These are phyloP conservation scores for Taphrina flavorubra DNA, from an alignment of 1,139 yeast species.

Conservation along the genomic window DNA sequence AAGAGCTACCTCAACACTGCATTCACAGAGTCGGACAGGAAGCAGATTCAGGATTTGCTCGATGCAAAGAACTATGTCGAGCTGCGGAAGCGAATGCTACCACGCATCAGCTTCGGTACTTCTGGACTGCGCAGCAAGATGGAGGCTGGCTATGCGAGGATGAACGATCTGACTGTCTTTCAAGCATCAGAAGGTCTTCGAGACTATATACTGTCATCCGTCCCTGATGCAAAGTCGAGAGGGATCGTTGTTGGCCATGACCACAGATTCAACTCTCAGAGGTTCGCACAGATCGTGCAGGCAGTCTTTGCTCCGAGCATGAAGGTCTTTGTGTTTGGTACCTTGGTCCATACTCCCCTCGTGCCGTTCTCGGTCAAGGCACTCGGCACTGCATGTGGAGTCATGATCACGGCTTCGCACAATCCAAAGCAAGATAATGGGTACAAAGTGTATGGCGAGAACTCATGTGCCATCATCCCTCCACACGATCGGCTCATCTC, in stretches of 20 bases:
- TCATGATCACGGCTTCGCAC: conserved; percentile 96
- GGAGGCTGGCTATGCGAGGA: conserved; percentile 88
- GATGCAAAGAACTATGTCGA: conserved; percentile 55
- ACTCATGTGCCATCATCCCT: conserved; percentile 95
- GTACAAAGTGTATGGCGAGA: conserved; percentile 84
- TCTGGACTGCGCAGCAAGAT: conserved; percentile 86
- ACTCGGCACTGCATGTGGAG: conserved; percentile 73
- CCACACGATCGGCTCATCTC: conserved; percentile 86
- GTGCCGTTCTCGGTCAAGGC: conserved; percentile 85
- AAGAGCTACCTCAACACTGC: conserved; percentile 7
- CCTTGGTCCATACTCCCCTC: conserved; percentile 82
- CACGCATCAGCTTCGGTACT: conserved; percentile 83
- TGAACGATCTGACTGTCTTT: conserved; percentile 86
- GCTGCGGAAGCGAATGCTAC: conserved; percentile 58
- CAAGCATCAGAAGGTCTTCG: conserved; percentile 95
- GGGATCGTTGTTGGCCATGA: conserved; percentile 87
- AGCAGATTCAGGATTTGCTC: conserved; percentile 62
- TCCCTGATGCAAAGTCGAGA: conserved; percentile 51
- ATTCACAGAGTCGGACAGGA: conserved; percentile 60
- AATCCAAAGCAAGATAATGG: conserved; percentile 95
- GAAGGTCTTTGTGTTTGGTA: conserved; percentile 67
- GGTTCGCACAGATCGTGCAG: conserved; percentile 81
- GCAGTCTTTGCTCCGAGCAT: conserved; percentile 76
- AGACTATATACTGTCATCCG: conserved; percentile 57
- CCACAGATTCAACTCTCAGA: conserved; percentile 78